These are phyloP conservation scores for Aspergillus melleus DNA, from an alignment of 2,329 filamentous ascomycete genomes.

Conservation along the genomic window DNA sequence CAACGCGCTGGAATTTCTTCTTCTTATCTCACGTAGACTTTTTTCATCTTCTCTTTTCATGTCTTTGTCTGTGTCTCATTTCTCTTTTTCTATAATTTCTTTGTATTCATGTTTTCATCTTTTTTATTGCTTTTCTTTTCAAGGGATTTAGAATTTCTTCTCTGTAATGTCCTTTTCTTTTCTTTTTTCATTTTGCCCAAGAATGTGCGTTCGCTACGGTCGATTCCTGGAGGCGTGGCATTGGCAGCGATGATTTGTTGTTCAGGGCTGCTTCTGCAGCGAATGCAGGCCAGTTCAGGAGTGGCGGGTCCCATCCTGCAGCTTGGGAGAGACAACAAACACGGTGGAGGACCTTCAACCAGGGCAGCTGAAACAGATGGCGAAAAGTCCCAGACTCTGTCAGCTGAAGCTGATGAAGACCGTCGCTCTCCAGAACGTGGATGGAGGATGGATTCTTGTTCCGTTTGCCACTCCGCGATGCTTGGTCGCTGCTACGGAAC, in stretches of 20 bases:
- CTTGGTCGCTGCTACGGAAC: no score
- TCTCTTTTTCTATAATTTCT: no score
- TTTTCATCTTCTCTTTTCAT: conserved; percentile 2
- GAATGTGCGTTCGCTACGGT: not conserved
- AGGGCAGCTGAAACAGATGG: conserved; percentile 16
- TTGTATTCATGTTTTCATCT: conserved; percentile 3
- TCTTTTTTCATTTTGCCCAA: not conserved
- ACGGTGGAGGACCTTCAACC: conserved; percentile 9
- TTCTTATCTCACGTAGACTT: not conserved
- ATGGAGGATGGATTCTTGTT: not conserved
- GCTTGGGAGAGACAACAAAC: conserved; percentile 26
- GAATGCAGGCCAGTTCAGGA: conserved; percentile 28
- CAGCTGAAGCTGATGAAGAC: not conserved
- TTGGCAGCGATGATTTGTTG: conserved; percentile 11
- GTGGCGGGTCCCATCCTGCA: conserved; percentile 31
- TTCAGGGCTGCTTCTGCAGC: conserved; percentile 15
- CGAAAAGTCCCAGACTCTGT: not conserved
- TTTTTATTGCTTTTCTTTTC: conserved; percentile 4
- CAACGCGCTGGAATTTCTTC: conserved; percentile 14
- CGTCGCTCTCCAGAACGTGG: no score
- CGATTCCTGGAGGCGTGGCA: not conserved
- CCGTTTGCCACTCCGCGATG: not conserved
- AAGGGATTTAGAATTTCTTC: not conserved
- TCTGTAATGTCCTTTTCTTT: conserved; percentile 2
- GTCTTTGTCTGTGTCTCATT: conserved; percentile 1